Conservation (phyloP, 805 yeast genomes). For the Brettanomyces sp. region DNA sequence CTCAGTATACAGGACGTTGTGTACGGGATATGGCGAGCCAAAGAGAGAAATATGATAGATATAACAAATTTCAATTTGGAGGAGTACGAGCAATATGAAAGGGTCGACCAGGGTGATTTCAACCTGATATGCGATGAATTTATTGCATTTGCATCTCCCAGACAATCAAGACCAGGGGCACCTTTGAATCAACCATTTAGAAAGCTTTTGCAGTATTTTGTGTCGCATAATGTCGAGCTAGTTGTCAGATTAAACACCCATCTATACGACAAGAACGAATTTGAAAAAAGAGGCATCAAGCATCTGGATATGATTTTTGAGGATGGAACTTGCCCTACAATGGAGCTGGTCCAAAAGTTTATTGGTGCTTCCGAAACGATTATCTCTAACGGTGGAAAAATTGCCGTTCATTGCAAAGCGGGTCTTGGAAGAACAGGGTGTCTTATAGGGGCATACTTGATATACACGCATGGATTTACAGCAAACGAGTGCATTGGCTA, state of each 20-base stretch:
- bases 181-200: slow-evolving; percentile 65
- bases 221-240: slow-evolving; percentile 63
- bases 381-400: slow-evolving; percentile 77
- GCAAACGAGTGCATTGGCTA: slow-evolving; percentile 95
- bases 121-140: slow-evolving; percentile 87
- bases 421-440: slow-evolving; percentile 98
- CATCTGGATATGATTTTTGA: slow-evolving; percentile 96
- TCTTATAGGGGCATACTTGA: slow-evolving; percentile 91
- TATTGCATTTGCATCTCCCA: slow-evolving; percentile 96
- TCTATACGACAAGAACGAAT: slow-evolving; percentile 76
- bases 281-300: slow-evolving; percentile 71
- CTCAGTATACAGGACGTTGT: slow-evolving; percentile 90
- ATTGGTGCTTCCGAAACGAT: slow-evolving; percentile 92
- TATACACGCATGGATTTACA: slow-evolving; percentile 93
- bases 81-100: slow-evolving; percentile 87
- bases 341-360: slow-evolving; percentile 86
- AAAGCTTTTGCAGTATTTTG: slow-evolving; percentile 73
- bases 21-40: slow-evolving; percentile 96
- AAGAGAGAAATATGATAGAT: slow-evolving; percentile 83
- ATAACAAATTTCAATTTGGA: slow-evolving; percentile 81
- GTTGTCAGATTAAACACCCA: slow-evolving; percentile 92
- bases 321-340: slow-evolving; percentile 95
- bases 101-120: slow-evolving; percentile 96
- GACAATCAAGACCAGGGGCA: slow-evolving; percentile 47
- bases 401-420: slow-evolving; percentile 99